These are phyloP conservation scores for Euphrasia arctica DNA, from an alignment of 305 asterid genomes.

Conservation along the genomic window DNA sequence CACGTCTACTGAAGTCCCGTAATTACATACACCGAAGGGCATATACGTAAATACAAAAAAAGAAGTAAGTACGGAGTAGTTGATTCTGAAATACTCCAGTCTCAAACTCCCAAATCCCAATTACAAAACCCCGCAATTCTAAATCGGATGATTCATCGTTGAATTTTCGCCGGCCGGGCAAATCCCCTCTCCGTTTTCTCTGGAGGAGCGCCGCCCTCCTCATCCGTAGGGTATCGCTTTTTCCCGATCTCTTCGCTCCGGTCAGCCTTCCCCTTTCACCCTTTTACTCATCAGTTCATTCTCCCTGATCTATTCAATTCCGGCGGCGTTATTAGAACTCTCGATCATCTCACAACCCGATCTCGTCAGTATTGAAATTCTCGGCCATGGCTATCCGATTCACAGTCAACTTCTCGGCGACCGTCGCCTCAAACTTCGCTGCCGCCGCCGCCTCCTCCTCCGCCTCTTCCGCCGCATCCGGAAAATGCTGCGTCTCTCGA, in stretches of 20 bases:
- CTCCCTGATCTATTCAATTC: constrained; percentile 20
- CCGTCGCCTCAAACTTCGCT: constrained; percentile 58
- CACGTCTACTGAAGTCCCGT: too few relatives aligned
- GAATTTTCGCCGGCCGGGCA: background rate
- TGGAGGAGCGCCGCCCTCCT: constrained; percentile 25
- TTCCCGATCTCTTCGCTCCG: constrained; percentile 8
- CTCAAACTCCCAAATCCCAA: too few relatives aligned
- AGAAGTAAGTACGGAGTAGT: too few relatives aligned
- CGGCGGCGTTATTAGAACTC: constrained; percentile 31
- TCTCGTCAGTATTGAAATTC: constrained; percentile 32
- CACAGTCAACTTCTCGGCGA: constrained; percentile 74
- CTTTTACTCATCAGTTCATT: background rate
- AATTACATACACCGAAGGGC: too few relatives aligned
- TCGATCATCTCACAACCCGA: background rate
- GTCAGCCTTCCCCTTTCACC: constrained; percentile 6
- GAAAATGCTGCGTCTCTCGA: constrained; percentile 54
- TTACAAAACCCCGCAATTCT: background rate
- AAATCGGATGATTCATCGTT: background rate
- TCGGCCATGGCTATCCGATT: constrained; percentile 74
- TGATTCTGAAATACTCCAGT: background rate
- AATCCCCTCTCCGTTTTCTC: constrained; percentile 13
- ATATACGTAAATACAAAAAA: too few relatives aligned
- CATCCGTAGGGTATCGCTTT: constrained; percentile 15
- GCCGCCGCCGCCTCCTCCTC: constrained; percentile 17
- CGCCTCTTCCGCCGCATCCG: constrained; percentile 41